phyloP scores from a whole-genome alignment of 2,329 filamentous ascomycete genomes.

The Aspergillus sp. region DNA sequence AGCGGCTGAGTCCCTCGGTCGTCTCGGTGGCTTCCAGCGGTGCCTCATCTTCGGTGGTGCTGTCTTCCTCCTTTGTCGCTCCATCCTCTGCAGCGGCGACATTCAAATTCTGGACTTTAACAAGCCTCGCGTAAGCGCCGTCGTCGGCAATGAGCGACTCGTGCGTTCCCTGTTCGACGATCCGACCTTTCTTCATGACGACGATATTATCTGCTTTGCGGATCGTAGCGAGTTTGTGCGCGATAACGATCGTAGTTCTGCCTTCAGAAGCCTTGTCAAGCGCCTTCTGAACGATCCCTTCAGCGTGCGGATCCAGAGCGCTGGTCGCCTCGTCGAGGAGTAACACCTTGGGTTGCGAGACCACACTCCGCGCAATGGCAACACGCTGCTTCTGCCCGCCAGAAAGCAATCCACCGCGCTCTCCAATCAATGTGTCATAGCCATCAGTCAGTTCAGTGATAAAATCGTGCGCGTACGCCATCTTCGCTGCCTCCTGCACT shows the following conservation, averaged over 20 bases:
- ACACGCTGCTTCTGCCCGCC: slow-evolving; percentile 98
- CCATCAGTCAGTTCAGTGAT: slow-evolving; percentile 79
- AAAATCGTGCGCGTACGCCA: slow-evolving; percentile 94
- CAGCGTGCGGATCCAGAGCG: slow-evolving; percentile 92
- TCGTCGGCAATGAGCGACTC: slow-evolving; percentile 72
- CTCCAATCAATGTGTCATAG: slow-evolving; percentile 93
- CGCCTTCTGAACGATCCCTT: slow-evolving; percentile 93
- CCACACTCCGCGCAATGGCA: slow-evolving; percentile 87
- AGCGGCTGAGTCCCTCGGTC: not conserved
- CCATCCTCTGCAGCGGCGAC: slow-evolving; percentile 40
- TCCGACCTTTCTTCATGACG: slow-evolving; percentile 80
- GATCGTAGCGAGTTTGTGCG: slow-evolving; percentile 93
- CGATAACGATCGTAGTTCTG: slow-evolving; percentile 93
- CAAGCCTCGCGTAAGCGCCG: slow-evolving; percentile 80
- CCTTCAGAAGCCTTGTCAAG: slow-evolving; percentile 84
- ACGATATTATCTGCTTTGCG: slow-evolving; percentile 94
- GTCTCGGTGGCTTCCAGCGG: not conserved
- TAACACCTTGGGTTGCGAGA: slow-evolving; percentile 88
- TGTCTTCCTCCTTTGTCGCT: slow-evolving; percentile 22
- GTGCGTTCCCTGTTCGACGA: slow-evolving; percentile 91
- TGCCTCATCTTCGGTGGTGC: not conserved
- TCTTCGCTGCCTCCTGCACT: slow-evolving; percentile 80
- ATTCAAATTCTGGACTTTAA: slow-evolving; percentile 82
- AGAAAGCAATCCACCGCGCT: slow-evolving; percentile 87
- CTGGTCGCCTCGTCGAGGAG: slow-evolving; percentile 95